These are phyloP conservation scores for Volvariella volvacea DNA, from an alignment of 1,284 basidiomycete species.

Conservation along the genomic window DNA sequence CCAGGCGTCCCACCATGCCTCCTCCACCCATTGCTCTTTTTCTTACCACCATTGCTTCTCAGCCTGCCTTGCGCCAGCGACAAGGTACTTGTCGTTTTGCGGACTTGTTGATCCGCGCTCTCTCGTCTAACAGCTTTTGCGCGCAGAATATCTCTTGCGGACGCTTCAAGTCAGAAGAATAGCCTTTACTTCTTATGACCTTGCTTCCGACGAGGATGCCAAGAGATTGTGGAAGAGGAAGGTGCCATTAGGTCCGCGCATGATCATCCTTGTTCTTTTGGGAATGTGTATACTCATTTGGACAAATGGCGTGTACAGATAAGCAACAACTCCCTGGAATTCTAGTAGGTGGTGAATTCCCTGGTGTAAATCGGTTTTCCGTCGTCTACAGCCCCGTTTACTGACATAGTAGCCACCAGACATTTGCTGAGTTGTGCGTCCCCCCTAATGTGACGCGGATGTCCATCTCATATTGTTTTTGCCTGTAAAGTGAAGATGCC, in stretches of 20 bases:
- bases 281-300: neutral
- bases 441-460: neutral
- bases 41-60: conserved; percentile 79
- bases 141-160: conserved; percentile 64
- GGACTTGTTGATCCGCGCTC: neutral
- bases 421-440: conserved; percentile 28
- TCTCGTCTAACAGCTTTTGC: neutral
- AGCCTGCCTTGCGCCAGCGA: conserved; percentile 65
- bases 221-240: conserved; percentile 76
- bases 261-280: neutral
- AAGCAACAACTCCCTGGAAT: conserved; percentile 78
- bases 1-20: conserved; percentile 38
- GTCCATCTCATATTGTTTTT: conserved; percentile 3
- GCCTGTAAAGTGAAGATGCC: conserved; percentile 71
- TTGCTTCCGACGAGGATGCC: conserved; percentile 70
- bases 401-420: conserved; percentile 13
- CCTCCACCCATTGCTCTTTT: conserved; percentile 75
- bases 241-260: conserved; percentile 52
- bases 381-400: neutral
- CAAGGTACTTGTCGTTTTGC: conserved; percentile 48
- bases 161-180: conserved; percentile 80
- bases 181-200: conserved; percentile 70
- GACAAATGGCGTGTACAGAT: conserved; percentile 29
- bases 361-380: conserved; percentile 25
- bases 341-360: conserved; percentile 62